Base-by-base conservation (phyloP, 768 basidiomycete species). In the Boletus coccyginus region DNA sequence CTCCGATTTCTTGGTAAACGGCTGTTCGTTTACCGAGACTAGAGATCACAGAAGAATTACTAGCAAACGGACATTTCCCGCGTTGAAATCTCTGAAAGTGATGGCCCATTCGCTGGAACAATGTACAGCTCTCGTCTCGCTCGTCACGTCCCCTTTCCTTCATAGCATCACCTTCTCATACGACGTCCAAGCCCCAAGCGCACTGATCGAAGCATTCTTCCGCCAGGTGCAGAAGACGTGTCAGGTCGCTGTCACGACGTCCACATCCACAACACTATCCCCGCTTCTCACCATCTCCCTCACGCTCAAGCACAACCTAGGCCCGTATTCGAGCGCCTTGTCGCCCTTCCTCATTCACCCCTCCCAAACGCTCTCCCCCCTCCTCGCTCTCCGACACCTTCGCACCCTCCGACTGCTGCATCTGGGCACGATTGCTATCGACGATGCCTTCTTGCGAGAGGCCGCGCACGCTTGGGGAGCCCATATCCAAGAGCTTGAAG, bases 391-490 rank as follows among this genome's bases (percentile, higher is more conserved):
- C 10, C 62, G 43, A 12, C 52, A 58, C 5, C 41, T 71, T 7
- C 61, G 66, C 42, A 45, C 43, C 31, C 60, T 71, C 14, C 51
- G 60, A 31, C 59, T 71, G 14, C 55, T 62, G 13, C 66, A 70
- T 29, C 59, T 69, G 0, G 70, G 71, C 13, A 63, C 61, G 38
- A 57, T 72, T 17, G 61, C 66, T 33, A 55, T 72, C 14, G 63
- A 71, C 29, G 67, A 71, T 32, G 58, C 42, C 3, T 71, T 71
- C 51, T 36, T 71, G 39, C 58, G 50, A 9, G 57, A 63, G 10
- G 71, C 65, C 1, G 71, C 64, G 19, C 52, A 42, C 13, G 71
- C 69, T 1, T 71, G 70, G 70, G 61, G 63, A 12, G 27, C 46
- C 4, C 58, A 63, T 38, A 53, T 71, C 17, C 66, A 66, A 19